Evolutionary conservation across 2,329 filamentous ascomycete genomes (phyloP), one percentile per base, ranked within the genome.

Genomic region (Aspergillus sp.): DNA sequence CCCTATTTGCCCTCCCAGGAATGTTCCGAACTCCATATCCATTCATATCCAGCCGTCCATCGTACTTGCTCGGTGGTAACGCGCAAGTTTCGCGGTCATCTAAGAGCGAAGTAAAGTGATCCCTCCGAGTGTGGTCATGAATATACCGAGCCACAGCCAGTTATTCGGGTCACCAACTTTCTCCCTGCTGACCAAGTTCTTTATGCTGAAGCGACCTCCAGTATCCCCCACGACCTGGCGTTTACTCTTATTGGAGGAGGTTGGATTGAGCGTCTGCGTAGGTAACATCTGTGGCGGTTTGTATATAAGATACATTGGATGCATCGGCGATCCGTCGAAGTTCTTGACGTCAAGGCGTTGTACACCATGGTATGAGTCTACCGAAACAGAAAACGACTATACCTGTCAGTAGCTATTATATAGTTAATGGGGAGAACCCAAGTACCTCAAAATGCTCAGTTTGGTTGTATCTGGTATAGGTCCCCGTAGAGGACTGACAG

Each of bases 251-350:
- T 68, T 67, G 6, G 72, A 3, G 77, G 78, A 68, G 1, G 76
- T 78, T 0, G 87, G 85, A 69, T 90, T 87, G 61, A 91, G 78
- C 0, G 87, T 89, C 10, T 81, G 80, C 3, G 88, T 90, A 2
- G 89, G 88, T 5, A 91, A 83, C 87, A 91, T 91, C 69, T 87
- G 77, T 0, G 89, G 88, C 5, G 87, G 84, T 12, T 76, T 81
- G 70, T 83, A 86, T 64, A 82, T 84, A 49, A 89, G 81, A 74
- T 89, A 91, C 80, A 91, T 82, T 10, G 89, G 88, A 65, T 88
- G 84, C 76, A 90, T 78, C 10, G 87, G 87, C 1, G 85, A 76
- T 60, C 88, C 89, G 70, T 90, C 86, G 67, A 83, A 86, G 67
- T 82, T 74, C 73, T 81, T 88, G 49, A 91, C 81, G 65, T 90